Base-by-base conservation (phyloP, 768 basidiomycete species). In the Gautieria morchelliformis region DNA sequence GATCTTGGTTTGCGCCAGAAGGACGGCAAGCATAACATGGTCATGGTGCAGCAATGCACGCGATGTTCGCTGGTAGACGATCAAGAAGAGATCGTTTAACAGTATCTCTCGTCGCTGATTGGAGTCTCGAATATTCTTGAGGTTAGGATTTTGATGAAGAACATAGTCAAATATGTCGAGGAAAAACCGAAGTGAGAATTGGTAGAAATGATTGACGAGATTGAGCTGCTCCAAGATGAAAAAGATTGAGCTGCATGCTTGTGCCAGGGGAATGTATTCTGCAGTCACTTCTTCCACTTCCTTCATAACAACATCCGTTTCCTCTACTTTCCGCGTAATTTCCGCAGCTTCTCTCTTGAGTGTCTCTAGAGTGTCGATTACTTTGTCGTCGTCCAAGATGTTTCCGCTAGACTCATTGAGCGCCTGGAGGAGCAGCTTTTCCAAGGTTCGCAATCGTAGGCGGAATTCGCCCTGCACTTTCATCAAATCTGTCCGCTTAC, bases 391-490 rank as follows among this genome's bases (percentile, higher is more conserved):
- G 61, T 99, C 96, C 33, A 99, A 80, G 63, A 99, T 97, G 69
- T 96, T 98, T 56, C 96, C 96, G 0, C 85, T 80, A 0, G 95
- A 98, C 62, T 97, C 95, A 67, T 98, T 99, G 58, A 98, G 81
- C 9, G 94, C 95, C 68, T 95, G 91, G 2, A 98, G 75, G 12
- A 98, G 79, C 15, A 94, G 76, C 69, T 92, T 92, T 70, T 99
- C 96, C 40, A 98, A 78, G 6, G 92, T 92, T 51, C 93, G 82
- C 52, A 98, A 80, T 4, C 93, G 87, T 20, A 97, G 79, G 19
- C 89, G 82, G 83, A 97, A 98, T 74, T 97, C 95, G 37, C 96
- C 96, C 72, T 99, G 96, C 22, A 96, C 84, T 72, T 96, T 97
- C 84, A 97, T 91, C 58, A 99, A 79, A 65, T 98, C 96, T 20